Evolutionary conservation across 495 filamentous ascomycete genomes (phyloP), one percentile per base, ranked within the genome.

Genomic region (Podospora australis): DNA sequence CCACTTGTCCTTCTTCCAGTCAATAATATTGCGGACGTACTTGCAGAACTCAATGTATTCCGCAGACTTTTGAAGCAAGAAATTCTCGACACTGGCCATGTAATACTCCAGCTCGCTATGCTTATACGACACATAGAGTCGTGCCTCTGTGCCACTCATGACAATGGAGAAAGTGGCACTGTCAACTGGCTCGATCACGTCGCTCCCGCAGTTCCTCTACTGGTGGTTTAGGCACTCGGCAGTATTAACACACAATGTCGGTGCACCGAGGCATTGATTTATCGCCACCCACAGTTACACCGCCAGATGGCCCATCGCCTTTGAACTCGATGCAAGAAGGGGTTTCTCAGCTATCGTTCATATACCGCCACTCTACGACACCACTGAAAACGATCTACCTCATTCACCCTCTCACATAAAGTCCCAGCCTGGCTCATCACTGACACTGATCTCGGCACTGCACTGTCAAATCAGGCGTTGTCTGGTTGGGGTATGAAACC

Each of bases 101-200:
- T 62, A 61, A 48, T 66, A 68, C 6, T 63, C 43, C 43, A 29
- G 24, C 24, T 44, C 41, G 41, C 11, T 13, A 19, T 44, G 24
- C 41, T 44, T 44, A 22, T 25, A 44, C 14, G 41, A 9, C n/a
- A 44, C 24, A 34, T 63, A 61, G 29, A 67, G 57, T 25, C 55
- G 54, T 24, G 62, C 64, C 21, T 59, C 57, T 17, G 49, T 58
- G 23, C 53, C 56, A 38, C 48, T 59, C 56, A 66, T 64, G 47
- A 63, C 60, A 39, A 68, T 61, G 49, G 49, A 55, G 49, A 63
- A 68, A 17, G 58, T 56, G 11, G 58, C 29, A 45, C 54, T 65
- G 40, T 60, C 38, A 44, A 64, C 53, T n/a, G 44, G 46, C 26
- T 38, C 21, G 42, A 54, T 22, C 22, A 49, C 45, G 39, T 38